A percentile compares a stretch with the other conserved stretches of the same genome.
Conservation (phyloP, 805 yeast species). For the Dipodascus geniculatus region DNA sequence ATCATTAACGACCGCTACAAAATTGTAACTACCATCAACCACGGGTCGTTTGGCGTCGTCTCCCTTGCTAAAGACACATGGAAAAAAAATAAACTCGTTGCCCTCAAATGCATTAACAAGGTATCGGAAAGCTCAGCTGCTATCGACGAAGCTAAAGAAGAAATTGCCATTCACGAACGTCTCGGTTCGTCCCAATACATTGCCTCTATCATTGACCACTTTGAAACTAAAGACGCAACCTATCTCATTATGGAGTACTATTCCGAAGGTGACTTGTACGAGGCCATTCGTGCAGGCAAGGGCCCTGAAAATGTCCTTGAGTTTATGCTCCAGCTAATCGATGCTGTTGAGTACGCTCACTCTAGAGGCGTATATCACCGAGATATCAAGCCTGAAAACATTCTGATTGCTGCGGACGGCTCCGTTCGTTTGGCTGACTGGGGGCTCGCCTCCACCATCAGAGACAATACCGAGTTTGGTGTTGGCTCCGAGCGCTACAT, state of each 20-base stretch:
- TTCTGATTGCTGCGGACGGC: slow-evolving; percentile 53
- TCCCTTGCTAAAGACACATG: slow-evolving; percentile 67
- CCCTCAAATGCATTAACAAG: slow-evolving; percentile 59
- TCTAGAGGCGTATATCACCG: slow-evolving; percentile 89
- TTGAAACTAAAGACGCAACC: slow-evolving; percentile 38
- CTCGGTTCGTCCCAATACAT: slow-evolving; percentile 66
- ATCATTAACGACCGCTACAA: slow-evolving; percentile 43
- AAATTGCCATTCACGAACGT: slow-evolving; percentile 58
- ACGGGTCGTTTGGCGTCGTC: slow-evolving; percentile 90
- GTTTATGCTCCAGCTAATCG: slow-evolving; percentile 64
- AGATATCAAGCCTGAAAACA: slow-evolving; percentile 91
- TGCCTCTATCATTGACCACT: slow-evolving; percentile 61
- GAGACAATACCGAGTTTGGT: slow-evolving; percentile 59
- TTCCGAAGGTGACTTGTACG: slow-evolving; percentile 77
- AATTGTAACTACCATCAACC: slow-evolving; percentile 53
- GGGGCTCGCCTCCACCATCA: slow-evolving; percentile 66
- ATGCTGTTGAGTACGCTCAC: slow-evolving; percentile 51
- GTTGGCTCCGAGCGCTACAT: slow-evolving; percentile 85
- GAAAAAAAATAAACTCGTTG: slow-evolving; percentile 44
- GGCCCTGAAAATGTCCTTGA: slow-evolving; percentile 32
- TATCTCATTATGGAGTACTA: slow-evolving; percentile 80
- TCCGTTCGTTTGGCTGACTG: slow-evolving; percentile 68
- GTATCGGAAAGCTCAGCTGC: slow-evolving; percentile 2
- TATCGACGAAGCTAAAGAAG: slow-evolving; percentile 28
- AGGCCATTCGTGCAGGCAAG: slow-evolving; percentile 58